Base-by-base conservation (phyloP, 2,329 filamentous ascomycete species). In the Shiraia sp. region DNA sequence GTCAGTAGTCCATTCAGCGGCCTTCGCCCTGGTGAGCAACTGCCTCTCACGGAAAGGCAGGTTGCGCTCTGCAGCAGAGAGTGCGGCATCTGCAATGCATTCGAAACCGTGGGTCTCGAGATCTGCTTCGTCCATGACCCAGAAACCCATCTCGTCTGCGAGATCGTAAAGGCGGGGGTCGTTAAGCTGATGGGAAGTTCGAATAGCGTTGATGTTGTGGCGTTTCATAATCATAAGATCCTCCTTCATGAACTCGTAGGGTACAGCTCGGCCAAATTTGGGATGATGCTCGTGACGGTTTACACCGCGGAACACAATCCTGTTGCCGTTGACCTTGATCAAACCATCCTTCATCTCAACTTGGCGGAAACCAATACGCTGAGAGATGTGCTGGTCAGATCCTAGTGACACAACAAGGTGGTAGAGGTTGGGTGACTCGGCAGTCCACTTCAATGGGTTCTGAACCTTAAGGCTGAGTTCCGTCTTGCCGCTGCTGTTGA, bases 251-350 rank as follows among this genome's bases (percentile, higher is more conserved):
- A 79, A 85, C 2, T 83, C 79, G 6, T 79, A 65, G 0, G 83
- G 82, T 0, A 87, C 82, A 1, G 83, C 76, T 0, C 85, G 80
- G 3, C 85, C 85, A 19, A 77, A 76, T 9, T 70, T 68, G 0
- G 83, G 82, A 54, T 88, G 84, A 54, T 89, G 85, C 42, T 89
- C 86, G 55, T 88, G 86, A 12, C 85, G 73, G 61, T 88, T 88
- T 12, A 82, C 80, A 12, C 85, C 85, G 19, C 80, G 76, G 49
- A 88, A 74, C 2, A 80, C 74, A 35, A 88, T 75, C 1, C 78
- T 71, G 19, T 74, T 72, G 4, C 84, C 83, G 42, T 87, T 88
- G 51, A 87, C 82, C 16, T 73, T 73, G 51, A 86, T 72, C 30
- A 84, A 63, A 1, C 82, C 80, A 33, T 81, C 72, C 40, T 78